Conservation (phyloP, 129 eudicot genomes). For the Erigeron canadensis region DNA sequence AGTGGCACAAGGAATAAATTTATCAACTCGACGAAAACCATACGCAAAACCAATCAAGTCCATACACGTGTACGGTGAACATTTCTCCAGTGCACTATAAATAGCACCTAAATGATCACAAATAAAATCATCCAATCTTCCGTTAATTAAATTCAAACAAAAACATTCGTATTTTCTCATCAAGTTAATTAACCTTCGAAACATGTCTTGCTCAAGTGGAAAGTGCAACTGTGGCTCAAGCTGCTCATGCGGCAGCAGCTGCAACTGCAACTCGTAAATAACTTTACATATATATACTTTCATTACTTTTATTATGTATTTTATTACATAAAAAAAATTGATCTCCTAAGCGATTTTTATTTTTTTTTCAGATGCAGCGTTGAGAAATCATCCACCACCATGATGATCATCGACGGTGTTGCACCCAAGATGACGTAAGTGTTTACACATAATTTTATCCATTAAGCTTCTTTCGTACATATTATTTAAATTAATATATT, state of each 20-base stretch:
- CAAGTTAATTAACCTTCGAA: slow-evolving; percentile 28
- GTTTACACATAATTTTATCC: background rate
- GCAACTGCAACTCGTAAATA: slow-evolving; percentile 52
- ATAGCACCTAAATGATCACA: slow-evolving; percentile 25
- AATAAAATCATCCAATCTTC: slow-evolving; percentile 24
- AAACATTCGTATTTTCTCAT: slow-evolving; percentile 5
- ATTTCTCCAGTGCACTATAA: slow-evolving; percentile 29
- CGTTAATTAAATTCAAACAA: slow-evolving; percentile 19
- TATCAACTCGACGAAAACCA: slow-evolving; percentile 4
- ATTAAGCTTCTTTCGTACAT: too few relatives aligned
- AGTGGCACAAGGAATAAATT: slow-evolving; percentile 28
- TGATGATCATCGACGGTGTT: slow-evolving; percentile 57
- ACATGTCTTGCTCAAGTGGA: slow-evolving; percentile 69
- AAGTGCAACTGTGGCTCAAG: slow-evolving; percentile 69
- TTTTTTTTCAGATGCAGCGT: slow-evolving; percentile 45
- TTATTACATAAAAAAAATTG: background rate
- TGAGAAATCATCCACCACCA: slow-evolving; percentile 51
- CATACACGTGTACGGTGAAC: slow-evolving; percentile 43
- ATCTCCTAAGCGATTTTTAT: background rate
- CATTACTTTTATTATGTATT: background rate
- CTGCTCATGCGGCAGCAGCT: slow-evolving; percentile 77
- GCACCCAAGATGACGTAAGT: slow-evolving; percentile 56
- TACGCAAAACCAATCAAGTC: slow-evolving; percentile 15
- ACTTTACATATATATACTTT: background rate
- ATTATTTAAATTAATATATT: too few relatives aligned